Evolutionary conservation across 2,329 filamentous ascomycete species (phyloP).

Genomic region (Epichloe gansuensis): DNA sequence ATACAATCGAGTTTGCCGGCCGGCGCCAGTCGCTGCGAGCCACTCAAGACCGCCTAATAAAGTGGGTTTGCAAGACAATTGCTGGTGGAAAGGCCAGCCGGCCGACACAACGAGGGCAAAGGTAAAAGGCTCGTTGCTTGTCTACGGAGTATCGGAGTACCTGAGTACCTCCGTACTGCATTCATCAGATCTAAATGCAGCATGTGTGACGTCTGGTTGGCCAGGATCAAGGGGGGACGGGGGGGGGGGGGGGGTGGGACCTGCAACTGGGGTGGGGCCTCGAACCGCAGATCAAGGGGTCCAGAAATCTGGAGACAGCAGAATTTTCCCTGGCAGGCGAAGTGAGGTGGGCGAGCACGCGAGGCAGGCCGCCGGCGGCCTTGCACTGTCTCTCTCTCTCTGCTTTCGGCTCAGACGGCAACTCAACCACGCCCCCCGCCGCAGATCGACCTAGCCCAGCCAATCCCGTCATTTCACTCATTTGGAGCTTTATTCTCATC

Average conservation of each 20-base stretch:
- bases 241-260: too few relatives aligned
- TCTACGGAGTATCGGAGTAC: neutral
- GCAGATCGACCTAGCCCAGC: neutral
- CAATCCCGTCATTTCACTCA: neutral
- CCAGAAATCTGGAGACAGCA: conserved; percentile 2
- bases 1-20: too few relatives aligned
- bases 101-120: neutral
- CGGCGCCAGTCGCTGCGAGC: too few relatives aligned
- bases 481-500: neutral
- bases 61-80: neutral
- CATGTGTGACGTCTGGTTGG: neutral
- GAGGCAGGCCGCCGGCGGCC: neutral
- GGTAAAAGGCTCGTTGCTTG: neutral
- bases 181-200: neutral
- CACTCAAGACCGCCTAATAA: neutral
- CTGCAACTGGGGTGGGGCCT: neutral
- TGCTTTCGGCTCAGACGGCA: conserved; percentile 3
- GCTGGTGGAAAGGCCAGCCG: neutral
- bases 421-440: neutral
- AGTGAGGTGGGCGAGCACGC: too few relatives aligned
- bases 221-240: neutral
- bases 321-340: too few relatives aligned
- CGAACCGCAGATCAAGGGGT: neutral
- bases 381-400: neutral
- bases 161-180: neutral